Evolutionary conservation across 495 filamentous ascomycete species (phyloP), one percentile per base, ranked within the genome.

Genomic region (Podospora fimiseda): DNA sequence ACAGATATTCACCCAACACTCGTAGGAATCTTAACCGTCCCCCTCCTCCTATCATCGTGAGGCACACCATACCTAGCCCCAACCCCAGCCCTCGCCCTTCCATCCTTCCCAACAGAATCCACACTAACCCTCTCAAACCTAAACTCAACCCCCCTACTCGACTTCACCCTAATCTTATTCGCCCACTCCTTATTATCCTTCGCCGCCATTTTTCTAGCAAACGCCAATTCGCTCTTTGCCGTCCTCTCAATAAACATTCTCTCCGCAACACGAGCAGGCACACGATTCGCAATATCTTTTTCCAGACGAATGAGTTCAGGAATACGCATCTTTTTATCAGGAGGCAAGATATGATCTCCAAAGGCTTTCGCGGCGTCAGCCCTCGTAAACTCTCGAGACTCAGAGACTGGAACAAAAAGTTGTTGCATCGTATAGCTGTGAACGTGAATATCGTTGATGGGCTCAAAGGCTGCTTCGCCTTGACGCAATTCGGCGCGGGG

Each of bases 301-400:
- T 88, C 84, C 49, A 83, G 66, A 24, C 76, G 63, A 16, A 95
- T 74, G 39, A 97, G 74, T 60, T 95, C 86, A 1, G 92, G 90
- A 65, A 96, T 89, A 6, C 90, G 90, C 43, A 97, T 88, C 61
- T 89, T 85, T 43, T 82, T 73, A 58, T 98, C 94, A 6, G 90
- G 83, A 5, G 94, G 85, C 40, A 93, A 82, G 38, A 97, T 80
- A 14, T 60, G 68, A 3, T 71, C 61, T 58, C 77, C 78, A 70
- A 98, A 97, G 37, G 87, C 89, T 57, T 85, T 84, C 36, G 86
- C 94, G 7, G 93, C 94, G 66, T 97, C 92, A 22, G 70, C 79
- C 65, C 94, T 88, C 4, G 87, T 96, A 68, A 96, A 97, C 33
- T 84, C 73, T 18, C 89, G 84, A 15, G 91, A 95, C 69, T 98